Evolutionary conservation across 768 basidiomycete genomes (phyloP).

Genomic region (Auriscalpium vulgare): DNA sequence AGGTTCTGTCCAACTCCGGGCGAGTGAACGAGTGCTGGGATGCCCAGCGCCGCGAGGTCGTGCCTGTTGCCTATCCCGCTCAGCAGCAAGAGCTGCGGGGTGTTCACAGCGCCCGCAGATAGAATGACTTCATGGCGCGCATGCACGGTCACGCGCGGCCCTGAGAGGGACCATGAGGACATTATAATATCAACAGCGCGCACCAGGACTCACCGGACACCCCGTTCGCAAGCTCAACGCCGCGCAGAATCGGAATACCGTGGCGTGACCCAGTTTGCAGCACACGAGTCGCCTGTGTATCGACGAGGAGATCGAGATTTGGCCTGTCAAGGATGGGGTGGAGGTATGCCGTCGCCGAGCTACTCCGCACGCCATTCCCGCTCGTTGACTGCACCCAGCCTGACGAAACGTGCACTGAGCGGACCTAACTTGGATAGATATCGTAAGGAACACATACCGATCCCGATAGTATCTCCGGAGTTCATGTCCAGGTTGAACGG

Average conservation of each 20-base stretch:
- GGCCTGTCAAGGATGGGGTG: background rate
- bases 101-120: background rate
- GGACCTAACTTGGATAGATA: too few relatives aligned
- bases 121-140: constrained; percentile 1
- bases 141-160: background rate
- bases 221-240: background rate
- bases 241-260: background rate
- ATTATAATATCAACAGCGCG: background rate
- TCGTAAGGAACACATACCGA: constrained; percentile 10
- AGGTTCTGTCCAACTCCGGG: constrained; percentile 32
- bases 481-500: constrained; percentile 20
- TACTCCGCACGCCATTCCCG: background rate
- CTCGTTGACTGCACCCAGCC: background rate
- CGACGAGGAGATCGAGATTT: constrained; percentile 6
- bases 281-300: constrained; percentile 10
- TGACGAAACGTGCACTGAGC: background rate
- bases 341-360: background rate
- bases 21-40: constrained; percentile 22
- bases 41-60: constrained; percentile 20
- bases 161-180: background rate
- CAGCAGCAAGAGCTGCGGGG: constrained; percentile 15
- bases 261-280: background rate
- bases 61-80: constrained; percentile 28
- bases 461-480: constrained; percentile 16
- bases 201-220: background rate